Evolutionary conservation across 169 alveolate species (phyloP).

Genomic region (Babesia ovata): DNA sequence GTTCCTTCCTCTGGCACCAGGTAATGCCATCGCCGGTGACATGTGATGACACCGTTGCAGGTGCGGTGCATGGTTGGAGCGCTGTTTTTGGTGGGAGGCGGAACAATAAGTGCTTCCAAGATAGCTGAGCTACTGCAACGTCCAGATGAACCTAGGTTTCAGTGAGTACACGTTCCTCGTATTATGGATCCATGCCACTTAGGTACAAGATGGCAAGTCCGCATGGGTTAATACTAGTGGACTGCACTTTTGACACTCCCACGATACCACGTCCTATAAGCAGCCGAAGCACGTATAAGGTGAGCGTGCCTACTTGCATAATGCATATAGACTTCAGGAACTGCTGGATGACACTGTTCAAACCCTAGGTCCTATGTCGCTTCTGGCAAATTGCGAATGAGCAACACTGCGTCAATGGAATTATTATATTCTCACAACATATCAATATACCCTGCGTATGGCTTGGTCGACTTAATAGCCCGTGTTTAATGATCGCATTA

Average conservation of each 20-base stretch:
- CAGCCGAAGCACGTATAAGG: constrained; percentile 16
- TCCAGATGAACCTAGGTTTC: constrained; percentile 18
- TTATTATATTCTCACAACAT: background rate
- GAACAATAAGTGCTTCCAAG: background rate
- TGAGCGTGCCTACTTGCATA: background rate
- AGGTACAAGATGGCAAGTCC: constrained; percentile 49
- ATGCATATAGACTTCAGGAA: background rate
- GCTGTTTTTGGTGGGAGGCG: constrained; percentile 24
- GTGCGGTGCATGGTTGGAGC: constrained; percentile 41
- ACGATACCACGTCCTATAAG: background rate
- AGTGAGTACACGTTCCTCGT: background rate
- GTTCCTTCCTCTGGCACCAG: constrained; percentile 47
- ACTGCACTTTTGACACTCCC: constrained; percentile 8
- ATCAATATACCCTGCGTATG: background rate
- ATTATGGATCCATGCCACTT: background rate
- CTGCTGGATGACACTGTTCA: constrained; percentile 9
- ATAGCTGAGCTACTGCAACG: constrained; percentile 18
- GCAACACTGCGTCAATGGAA: background rate
- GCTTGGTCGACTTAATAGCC: background rate
- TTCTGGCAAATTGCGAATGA: constrained; percentile 10
- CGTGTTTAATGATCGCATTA: too few species aligned
- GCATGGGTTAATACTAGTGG: constrained; percentile 21
- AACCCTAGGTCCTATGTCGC: constrained; percentile 30
- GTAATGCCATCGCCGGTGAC: background rate
- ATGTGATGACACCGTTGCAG: background rate